Evolutionary conservation across 345 rosid genomes (phyloP), one percentile per base, ranked within the genome.

Genomic region (Durio zibethinus): DNA sequence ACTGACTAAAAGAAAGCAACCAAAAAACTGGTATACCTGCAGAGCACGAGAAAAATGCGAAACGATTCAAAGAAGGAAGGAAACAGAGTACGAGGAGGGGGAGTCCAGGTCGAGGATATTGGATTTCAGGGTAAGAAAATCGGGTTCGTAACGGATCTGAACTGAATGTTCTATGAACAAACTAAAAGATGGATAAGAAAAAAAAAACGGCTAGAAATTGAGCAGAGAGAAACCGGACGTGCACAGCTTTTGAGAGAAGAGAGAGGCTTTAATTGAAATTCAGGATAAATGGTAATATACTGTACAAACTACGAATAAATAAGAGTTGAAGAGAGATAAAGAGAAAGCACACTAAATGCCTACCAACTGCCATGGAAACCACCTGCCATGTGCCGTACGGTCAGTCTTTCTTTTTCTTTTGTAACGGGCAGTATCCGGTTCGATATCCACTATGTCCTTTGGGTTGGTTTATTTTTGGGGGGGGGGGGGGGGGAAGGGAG

Each of bases 301-400:
- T 40, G 27, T 15, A 48, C 35, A 54, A 54, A 74, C 68, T 7
- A 48, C 36, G 40, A 56, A 72, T 60, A 73, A 74, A 67, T 43
- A 47, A 60, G 36, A 50, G n/a, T n/a, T 65, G 29, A n/a, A 38
- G 61, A 23, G 8, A 20, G 60, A 59, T 62, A 31, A 62, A 72
- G 62, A 25, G 21, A 54, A 4, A 18, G 75, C 82, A 84, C 88
- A 86, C 83, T 88, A 84, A 91, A 86, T 89, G 91, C 91, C 80
- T 80, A 84, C 91, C 92, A 89, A 90, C 94, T 85, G 90, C 92
- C 87, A 80, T 76, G 82, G 83, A 63, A 80, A 81, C 84, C 87
- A 80, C 86, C 86, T 83, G 85, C 81, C 88, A 85, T 82, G 87
- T 76, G 83, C 84, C 84, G 82, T 79, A 84, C 90, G 75, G 83